Evolutionary conservation across 208 protist genomes (phyloP).

Genomic region (Porcisia deanei): DNA sequence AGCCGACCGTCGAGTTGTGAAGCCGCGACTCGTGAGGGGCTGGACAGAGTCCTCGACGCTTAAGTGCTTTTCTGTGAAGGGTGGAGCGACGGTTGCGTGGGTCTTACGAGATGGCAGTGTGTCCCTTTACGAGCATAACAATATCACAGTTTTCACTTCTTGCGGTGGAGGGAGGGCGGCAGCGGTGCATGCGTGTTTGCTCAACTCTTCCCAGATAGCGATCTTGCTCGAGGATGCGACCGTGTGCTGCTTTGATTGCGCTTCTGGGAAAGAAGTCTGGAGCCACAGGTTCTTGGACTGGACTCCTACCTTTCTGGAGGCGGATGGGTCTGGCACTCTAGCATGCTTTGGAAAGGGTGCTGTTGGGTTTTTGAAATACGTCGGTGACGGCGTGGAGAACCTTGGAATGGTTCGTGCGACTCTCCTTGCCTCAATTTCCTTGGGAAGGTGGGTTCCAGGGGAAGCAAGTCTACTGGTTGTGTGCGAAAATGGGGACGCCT

Average conservation of each 20-base stretch:
- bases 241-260: slow-evolving; percentile 12
- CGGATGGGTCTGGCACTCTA: slow-evolving; percentile 16
- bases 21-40: slow-evolving; percentile 10
- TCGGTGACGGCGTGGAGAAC: slow-evolving; percentile 1
- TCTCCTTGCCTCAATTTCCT: slow-evolving; percentile 26
- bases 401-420: slow-evolving; percentile 25
- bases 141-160: slow-evolving; percentile 1
- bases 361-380: slow-evolving; percentile 20
- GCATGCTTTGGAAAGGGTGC: slow-evolving; percentile 21
- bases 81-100: slow-evolving; percentile 10
- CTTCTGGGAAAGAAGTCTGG: slow-evolving; percentile 17
- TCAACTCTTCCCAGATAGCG: slow-evolving; percentile 11
- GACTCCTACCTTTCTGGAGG: slow-evolving; percentile 13
- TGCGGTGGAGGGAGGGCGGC: not conserved
- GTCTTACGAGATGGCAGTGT: slow-evolving; percentile 26
- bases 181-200: slow-evolving; percentile 14
- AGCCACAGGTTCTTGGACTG: slow-evolving; percentile 12
- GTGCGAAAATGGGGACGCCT: slow-evolving; percentile 68
- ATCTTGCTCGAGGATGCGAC: slow-evolving; percentile 18
- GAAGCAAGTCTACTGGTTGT: slow-evolving; percentile 43
- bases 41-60: slow-evolving; percentile 13
- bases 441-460: slow-evolving; percentile 39
- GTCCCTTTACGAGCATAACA: slow-evolving; percentile 1
- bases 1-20: not conserved
- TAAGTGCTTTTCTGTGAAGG: slow-evolving; percentile 12